Conservation (phyloP, 2,329 filamentous ascomycete genomes). For the Chrysoporthe puriensis region DNA sequence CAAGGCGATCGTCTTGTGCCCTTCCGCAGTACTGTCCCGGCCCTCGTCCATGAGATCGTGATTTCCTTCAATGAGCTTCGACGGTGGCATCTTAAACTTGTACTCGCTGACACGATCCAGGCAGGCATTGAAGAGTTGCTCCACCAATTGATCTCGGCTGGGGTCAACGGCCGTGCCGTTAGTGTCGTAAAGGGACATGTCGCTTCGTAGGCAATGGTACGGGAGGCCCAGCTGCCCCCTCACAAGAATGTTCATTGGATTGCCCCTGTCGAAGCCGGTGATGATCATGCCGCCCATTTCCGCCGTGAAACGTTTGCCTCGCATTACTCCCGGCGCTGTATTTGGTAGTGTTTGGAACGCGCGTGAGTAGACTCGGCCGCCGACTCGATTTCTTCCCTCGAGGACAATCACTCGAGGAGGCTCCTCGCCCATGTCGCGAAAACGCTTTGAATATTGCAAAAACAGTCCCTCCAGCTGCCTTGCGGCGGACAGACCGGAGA, state of each 20-base stretch:
- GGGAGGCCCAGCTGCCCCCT: conserved; percentile 86
- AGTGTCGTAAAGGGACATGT: conserved; percentile 87
- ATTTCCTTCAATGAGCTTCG: conserved; percentile 79
- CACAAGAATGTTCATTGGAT: conserved; percentile 88
- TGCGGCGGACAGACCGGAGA: conserved; percentile 89
- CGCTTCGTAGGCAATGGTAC: conserved; percentile 79
- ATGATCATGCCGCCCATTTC: conserved; percentile 99
- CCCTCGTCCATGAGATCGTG: conserved; percentile 80
- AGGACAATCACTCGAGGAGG: conserved; percentile 78
- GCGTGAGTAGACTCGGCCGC: conserved; percentile 90
- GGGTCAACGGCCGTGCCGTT: conserved; percentile 79
- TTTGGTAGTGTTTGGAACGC: conserved; percentile 61
- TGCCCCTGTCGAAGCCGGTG: conserved; percentile 93
- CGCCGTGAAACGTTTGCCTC: conserved; percentile 72
- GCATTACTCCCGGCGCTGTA: conserved; percentile 40
- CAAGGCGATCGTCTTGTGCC: conserved; percentile 71
- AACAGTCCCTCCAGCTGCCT: conserved; percentile 89
- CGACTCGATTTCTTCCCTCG: conserved; percentile 85
- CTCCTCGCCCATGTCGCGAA: conserved; percentile 66
- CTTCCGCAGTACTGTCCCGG: conserved; percentile 73
- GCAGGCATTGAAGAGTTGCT: conserved; percentile 93
- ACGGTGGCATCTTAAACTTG: conserved; percentile 74
- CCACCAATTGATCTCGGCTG: conserved; percentile 77
- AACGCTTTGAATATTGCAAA: conserved; percentile 73
- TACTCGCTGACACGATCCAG: conserved; percentile 89